Percentiles rank a stretch among this genome's conserved stretches.
These are phyloP conservation scores for Vitis vinifera DNA, from an alignment of 164 flowering plant species.

Conservation along the genomic window ASM3070453v1 NC_081811.1:2533001-2533500, in stretches of 20 bases:
- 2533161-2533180: slow-evolving; percentile 75
- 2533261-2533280: slow-evolving; percentile 75
- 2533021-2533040: slow-evolving; percentile 49
- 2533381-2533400: slow-evolving; percentile 51
- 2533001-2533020: slow-evolving; percentile 35
- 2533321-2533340: slow-evolving; percentile 62
- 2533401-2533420: slow-evolving; percentile 48
- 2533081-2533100: slow-evolving; percentile 60
- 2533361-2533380: slow-evolving; percentile 62
- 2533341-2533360: slow-evolving; percentile 62
- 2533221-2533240: slow-evolving; percentile 85
- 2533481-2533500: slow-evolving; percentile 85
- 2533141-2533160: slow-evolving; percentile 85
- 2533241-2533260: slow-evolving; percentile 65
- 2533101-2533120: slow-evolving; percentile 61
- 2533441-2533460: slow-evolving; percentile 79
- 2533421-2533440: slow-evolving; percentile 63
- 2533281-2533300: slow-evolving; percentile 67
- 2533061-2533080: slow-evolving; percentile 78
- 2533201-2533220: slow-evolving; percentile 78
- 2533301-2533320: slow-evolving; percentile 51
- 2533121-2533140: slow-evolving; percentile 75
- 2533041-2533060: slow-evolving; percentile 69
- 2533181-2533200: slow-evolving; percentile 54
- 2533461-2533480: slow-evolving; percentile 78